phyloP scores from a whole-genome alignment of 2,329 filamentous ascomycete species.

The Penicillium janthinellum region DNA sequence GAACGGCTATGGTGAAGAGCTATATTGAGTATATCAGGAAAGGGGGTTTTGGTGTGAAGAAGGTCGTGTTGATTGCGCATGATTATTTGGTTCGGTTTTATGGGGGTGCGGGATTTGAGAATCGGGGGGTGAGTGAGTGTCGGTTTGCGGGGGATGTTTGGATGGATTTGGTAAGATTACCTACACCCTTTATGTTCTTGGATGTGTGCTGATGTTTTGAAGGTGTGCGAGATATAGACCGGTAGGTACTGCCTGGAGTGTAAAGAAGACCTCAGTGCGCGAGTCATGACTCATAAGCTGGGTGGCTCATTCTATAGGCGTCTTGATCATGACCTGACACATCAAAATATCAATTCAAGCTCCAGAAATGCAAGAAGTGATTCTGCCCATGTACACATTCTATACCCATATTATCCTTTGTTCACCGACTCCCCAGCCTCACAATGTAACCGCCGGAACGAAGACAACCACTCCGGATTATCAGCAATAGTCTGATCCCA shows the following conservation, averaged over 20 bases:
- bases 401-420: background rate
- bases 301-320: background rate
- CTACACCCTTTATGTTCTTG: background rate
- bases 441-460: conserved; percentile 21
- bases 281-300: no score
- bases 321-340: no score
- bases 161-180: conserved; percentile 17
- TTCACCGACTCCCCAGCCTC: background rate
- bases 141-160: conserved; percentile 19
- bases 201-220: background rate
- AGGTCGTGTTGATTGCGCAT: conserved; percentile 21
- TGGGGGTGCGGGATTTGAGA: conserved; percentile 19
- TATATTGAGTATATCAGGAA: conserved; percentile 15
- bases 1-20: conserved; percentile 16
- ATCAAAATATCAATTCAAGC: background rate
- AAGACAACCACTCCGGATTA: conserved; percentile 26
- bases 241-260: background rate
- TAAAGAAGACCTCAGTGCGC: background rate
- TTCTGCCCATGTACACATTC: background rate
- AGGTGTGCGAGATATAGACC: background rate
- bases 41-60: background rate
- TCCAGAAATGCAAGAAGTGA: background rate
- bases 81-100: conserved; percentile 21
- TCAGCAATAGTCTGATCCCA: conserved; percentile 48
- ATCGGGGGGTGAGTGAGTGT: conserved; percentile 13